Percentiles rank a stretch among this genome's conserved stretches.
Conservation (phyloP, 2,329 filamentous ascomycete genomes). For the Pezicula carpinea region DNA sequence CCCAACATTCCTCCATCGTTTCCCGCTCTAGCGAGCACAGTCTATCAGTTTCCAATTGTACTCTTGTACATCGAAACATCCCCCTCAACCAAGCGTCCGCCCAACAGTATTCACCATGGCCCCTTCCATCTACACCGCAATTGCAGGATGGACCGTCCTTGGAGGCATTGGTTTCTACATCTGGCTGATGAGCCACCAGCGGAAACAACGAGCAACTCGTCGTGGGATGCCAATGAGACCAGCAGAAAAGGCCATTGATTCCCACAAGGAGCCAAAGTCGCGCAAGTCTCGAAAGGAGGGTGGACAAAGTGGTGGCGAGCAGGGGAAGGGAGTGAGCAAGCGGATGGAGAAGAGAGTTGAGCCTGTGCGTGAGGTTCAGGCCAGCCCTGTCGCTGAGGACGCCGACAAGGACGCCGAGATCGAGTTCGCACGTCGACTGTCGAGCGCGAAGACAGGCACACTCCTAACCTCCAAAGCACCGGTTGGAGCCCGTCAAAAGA, state of each 20-base stretch:
- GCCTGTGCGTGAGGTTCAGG: constrained; percentile 6
- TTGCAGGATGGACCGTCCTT: constrained; percentile 19
- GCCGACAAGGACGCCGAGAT: constrained; percentile 43
- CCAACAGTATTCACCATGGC: too few relatives aligned
- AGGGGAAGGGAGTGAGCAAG: constrained; percentile 18
- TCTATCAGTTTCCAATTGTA: too few relatives aligned
- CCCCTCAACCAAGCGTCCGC: too few relatives aligned
- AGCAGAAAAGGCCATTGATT: constrained; percentile 15
- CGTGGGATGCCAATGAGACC: constrained; percentile 14
- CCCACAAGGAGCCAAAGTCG: constrained; percentile 20
- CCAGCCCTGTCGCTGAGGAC: constrained; percentile 4
- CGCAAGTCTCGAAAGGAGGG: constrained; percentile 22
- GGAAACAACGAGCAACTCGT: constrained; percentile 11
- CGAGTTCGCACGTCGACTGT: constrained; percentile 72
- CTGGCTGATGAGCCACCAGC: constrained; percentile 11
- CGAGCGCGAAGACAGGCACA: constrained; percentile 63
- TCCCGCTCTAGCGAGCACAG: too few relatives aligned
- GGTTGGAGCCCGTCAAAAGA: constrained; percentile 39
- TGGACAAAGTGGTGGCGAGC: constrained; percentile 14
- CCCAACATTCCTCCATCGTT: too few relatives aligned
- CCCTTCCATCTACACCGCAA: too few relatives aligned
- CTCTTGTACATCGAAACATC: too few relatives aligned
- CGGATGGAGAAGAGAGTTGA: constrained; percentile 12
- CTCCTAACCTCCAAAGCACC: constrained; percentile 53
- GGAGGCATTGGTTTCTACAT: constrained; percentile 26